Base-by-base conservation (phyloP, 805 yeast species). In the Ogataea zsoltii region DNA sequence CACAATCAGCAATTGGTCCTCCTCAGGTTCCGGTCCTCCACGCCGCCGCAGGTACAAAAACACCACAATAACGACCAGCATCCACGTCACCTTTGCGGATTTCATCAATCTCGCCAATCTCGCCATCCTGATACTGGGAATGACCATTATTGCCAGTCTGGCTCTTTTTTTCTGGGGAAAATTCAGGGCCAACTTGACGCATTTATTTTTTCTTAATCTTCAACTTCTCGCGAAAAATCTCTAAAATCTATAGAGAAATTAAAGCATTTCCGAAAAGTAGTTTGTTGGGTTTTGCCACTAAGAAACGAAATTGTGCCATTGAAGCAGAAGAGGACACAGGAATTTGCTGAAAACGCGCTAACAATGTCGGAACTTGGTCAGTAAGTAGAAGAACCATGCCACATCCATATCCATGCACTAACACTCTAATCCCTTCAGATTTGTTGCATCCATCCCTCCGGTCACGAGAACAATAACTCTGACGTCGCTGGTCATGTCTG, bases 391-490 rank as follows among this genome's bases (percentile, higher is more conserved):
- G 18, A 31, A 3, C 33, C 18, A 34, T 7, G 9, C 7, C 5
- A 21, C 25, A 21, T 6, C 9, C 25, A 9, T 21, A 6, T 21
- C 9, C 25, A 21, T 21, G 25, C 9, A 21, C 25, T 21, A 9
- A 21, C 25, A 21, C 25, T 21, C 7, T 11, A 16, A 5, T 29
- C 14, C 13, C 28, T 33, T 16, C 34, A 68, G 72, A 46, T 72
- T 72, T 51, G 67, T 72, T 9, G 56, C 62, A 2, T 58, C 71
- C 0, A 77, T 83, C 6, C 88, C 88, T 1, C 83, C 85, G 3
- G 79, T 82, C 19, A 82, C 88, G 3, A 67, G 87, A 49, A 71
- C 75, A 36, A 65, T 82, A 43, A 77, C 81, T 2, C 65, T 80
- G 31, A 57, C 75, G 3, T 66, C 83, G 1, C 66, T 78, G 18